These are phyloP conservation scores for Coccomyxa subellipsoidea DNA, from an alignment of 163 green algal species.

Conservation along the genomic window DNA sequence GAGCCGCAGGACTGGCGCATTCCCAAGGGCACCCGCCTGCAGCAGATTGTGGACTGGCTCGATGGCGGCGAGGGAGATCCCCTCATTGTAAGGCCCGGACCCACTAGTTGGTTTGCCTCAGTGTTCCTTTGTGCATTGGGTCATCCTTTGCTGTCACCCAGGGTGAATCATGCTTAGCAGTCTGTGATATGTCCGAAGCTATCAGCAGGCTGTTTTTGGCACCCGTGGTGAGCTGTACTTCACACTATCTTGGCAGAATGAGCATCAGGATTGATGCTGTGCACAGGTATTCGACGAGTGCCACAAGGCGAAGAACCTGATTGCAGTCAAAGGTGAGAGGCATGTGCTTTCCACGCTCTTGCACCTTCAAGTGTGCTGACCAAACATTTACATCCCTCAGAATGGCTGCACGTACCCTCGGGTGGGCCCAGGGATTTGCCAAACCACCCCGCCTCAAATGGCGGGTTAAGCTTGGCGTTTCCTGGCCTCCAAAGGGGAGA, in stretches of 20 bases:
- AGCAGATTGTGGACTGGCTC: conserved; percentile 61
- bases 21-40: conserved; percentile 30
- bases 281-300: conserved; percentile 52
- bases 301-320: conserved; percentile 88
- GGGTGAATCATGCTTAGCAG: not conserved
- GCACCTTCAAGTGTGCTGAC: too few relatives aligned
- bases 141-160: not conserved
- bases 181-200: not conserved
- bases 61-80: conserved; percentile 9
- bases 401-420: too few relatives aligned
- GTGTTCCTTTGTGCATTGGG: not conserved
- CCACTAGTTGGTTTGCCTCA: too few relatives aligned
- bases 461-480: too few relatives aligned
- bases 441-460: too few relatives aligned
- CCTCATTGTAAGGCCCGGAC: not conserved
- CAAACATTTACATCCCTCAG: too few relatives aligned
- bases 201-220: too few relatives aligned
- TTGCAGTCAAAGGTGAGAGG: conserved; percentile 26
- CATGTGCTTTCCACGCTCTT: too few relatives aligned
- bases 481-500: too few relatives aligned
- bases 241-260: too few relatives aligned
- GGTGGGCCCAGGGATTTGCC: too few relatives aligned
- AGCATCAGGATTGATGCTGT: not conserved
- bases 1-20: not conserved
- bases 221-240: too few relatives aligned